phyloP scores from a whole-genome alignment of 331 rosid genomes.

The Pyrus hybrid region DNA sequence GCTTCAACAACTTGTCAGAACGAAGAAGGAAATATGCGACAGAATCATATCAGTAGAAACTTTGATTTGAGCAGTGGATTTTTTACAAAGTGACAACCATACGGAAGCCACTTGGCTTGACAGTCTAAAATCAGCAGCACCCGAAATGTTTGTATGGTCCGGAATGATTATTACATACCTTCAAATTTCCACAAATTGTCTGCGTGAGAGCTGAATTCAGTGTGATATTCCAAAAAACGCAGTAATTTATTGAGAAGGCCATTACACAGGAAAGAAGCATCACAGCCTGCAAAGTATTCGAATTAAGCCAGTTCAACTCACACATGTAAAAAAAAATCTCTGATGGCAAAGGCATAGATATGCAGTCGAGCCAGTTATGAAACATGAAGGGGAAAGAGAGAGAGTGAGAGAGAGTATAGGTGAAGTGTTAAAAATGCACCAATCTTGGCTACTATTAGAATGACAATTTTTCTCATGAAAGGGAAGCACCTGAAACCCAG shows the following conservation, averaged over 20 bases:
- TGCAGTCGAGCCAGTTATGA: too few species aligned
- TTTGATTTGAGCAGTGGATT: too few species aligned
- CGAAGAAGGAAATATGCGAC: too few species aligned
- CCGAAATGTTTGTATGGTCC: not conserved
- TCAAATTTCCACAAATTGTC: slow-evolving; percentile 68
- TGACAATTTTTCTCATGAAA: not conserved
- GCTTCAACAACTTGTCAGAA: too few species aligned
- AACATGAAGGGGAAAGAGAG: too few species aligned
- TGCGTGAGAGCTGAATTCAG: slow-evolving; percentile 79
- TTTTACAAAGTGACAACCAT: not conserved
- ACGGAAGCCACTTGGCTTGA: not conserved
- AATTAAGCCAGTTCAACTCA: slow-evolving; percentile 6
- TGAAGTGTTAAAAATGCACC: too few species aligned
- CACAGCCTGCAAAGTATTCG: slow-evolving; percentile 45
- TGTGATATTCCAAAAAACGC: slow-evolving; percentile 63
- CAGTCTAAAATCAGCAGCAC: not conserved
- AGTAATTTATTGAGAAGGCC: slow-evolving; percentile 63
- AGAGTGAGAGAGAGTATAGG: too few species aligned
- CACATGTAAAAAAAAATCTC: not conserved
- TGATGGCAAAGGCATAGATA: not conserved
- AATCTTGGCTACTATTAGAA: too few species aligned
- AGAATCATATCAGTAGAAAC: too few species aligned
- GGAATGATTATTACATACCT: slow-evolving; percentile 26
- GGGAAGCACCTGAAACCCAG: slow-evolving; percentile 63
- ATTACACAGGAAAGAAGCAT: slow-evolving; percentile 58